Base-by-base conservation (phyloP, 768 basidiomycete genomes). In the Podaxis rugospora region DNA sequence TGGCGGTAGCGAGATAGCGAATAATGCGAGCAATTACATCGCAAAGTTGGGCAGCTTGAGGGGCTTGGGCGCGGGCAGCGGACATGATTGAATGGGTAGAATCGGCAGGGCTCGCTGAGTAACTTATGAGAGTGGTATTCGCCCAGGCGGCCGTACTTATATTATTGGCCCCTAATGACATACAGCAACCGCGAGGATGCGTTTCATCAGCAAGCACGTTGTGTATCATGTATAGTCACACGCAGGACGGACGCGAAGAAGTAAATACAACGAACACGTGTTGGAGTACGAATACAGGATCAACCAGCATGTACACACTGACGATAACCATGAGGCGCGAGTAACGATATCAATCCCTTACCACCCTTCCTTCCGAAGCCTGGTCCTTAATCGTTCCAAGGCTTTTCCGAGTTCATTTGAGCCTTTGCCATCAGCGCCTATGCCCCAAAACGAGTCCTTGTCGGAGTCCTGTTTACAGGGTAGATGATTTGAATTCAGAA, bases 391-490 rank as follows among this genome's bases (percentile, higher is more conserved):
- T 64, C 86, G 81, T 64, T 83, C 81, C 10, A 90, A 78, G 10
- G 86, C 83, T 68, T 86, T 88, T 44, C 89, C 90, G 35, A 91
- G 81, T 69, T 91, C 87, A 64, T 91, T 91, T 42, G 84, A 82
- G 21, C 89, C 89, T 66, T 78, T 74, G 27, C 80, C 74, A 69
- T 91, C 86, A 40, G 80, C 76, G 4, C 89, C 89, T 62, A 84
- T 71, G n/a, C 89, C 89, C 88, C 89, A 91, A 71, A 90, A 90
- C 42, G 87, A 77, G 70, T 91, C 89, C 64, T 84, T 86, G 61
- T 86, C 85, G n/a, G 87, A 89, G 67, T 88, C 82, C 87, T 89
- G 62, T 14, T 63, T 18, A 63, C 51, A 11, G 6, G 25, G 18
- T 54, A 28, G 18, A 16, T 57, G 18, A 25, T 44, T 44, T 25